Evolutionary conservation across 2,329 filamentous ascomycete genomes (phyloP).

Genomic region (Fusarium sublunatum): DNA sequence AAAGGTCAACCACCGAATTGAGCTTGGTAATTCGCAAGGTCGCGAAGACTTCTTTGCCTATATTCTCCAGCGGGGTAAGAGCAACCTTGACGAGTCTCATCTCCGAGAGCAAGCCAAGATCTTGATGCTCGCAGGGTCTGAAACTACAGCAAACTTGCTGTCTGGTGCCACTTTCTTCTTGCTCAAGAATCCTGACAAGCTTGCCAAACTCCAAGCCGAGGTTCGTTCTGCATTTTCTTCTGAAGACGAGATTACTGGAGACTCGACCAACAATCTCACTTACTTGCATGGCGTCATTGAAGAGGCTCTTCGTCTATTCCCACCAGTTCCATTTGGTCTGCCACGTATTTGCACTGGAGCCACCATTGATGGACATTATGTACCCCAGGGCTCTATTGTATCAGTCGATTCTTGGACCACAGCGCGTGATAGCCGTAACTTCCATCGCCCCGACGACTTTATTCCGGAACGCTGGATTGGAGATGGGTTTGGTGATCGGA

Average conservation of each 20-base stretch:
- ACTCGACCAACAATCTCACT: slow-evolving; percentile 8
- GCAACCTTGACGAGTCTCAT: neutral
- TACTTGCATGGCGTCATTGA: slow-evolving; percentile 26
- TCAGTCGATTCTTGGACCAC: slow-evolving; percentile 11
- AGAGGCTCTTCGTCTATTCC: slow-evolving; percentile 27
- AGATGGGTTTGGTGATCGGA: slow-evolving; percentile 1
- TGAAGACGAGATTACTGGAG: slow-evolving; percentile 12
- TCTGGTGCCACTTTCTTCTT: slow-evolving; percentile 1
- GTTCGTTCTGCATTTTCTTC: slow-evolving; percentile 11
- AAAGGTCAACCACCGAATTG: slow-evolving; percentile 9
- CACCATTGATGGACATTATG: slow-evolving; percentile 15
- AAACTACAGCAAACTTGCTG: slow-evolving; percentile 21
- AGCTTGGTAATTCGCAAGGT: neutral
- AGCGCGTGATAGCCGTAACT: slow-evolving; percentile 10
- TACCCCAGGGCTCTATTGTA: slow-evolving; percentile 23
- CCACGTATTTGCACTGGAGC: slow-evolving; percentile 17
- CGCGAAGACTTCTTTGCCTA: slow-evolving; percentile 29
- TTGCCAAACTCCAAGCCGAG: slow-evolving; percentile 15
- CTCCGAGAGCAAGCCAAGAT: slow-evolving; percentile 31
- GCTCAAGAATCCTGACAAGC: slow-evolving; percentile 2
- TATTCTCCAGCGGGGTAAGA: slow-evolving; percentile 4
- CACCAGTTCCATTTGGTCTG: slow-evolving; percentile 9
- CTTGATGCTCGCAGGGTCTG: slow-evolving; percentile 23
- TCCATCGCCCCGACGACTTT: slow-evolving; percentile 5
- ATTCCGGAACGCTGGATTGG: slow-evolving; percentile 18